Evolutionary conservation across 192 early-diverging fungal species (phyloP).

Genomic region (Paraglomus occultum): DNA sequence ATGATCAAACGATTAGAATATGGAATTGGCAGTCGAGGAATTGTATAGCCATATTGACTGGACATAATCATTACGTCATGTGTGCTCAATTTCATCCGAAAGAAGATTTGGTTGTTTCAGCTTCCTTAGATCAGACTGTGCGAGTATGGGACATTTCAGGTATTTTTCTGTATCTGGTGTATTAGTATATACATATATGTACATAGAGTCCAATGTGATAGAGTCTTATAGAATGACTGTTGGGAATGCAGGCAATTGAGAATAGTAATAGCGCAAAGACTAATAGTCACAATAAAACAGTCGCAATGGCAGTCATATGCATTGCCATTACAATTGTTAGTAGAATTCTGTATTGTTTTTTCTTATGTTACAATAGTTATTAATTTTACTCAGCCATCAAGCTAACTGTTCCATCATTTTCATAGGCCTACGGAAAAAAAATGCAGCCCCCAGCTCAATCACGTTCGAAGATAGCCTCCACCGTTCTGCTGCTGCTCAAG

Average conservation of each 20-base stretch:
- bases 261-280: not conserved
- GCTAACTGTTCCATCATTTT: not conserved
- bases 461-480: constrained; percentile 51
- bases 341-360: not conserved
- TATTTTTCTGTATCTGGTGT: constrained; percentile 29
- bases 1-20: constrained; percentile 99
- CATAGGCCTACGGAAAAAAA: constrained; percentile 78
- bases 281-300: too few relatives aligned
- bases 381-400: too few relatives aligned
- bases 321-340: not conserved
- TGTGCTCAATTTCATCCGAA: constrained; percentile 98
- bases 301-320: too few relatives aligned
- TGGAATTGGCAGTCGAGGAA: constrained; percentile 99
- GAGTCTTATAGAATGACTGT: constrained; percentile 10
- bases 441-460: constrained; percentile 62
- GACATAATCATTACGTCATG: constrained; percentile 99
- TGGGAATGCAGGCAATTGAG: not conserved
- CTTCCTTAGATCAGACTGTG: constrained; percentile 94
- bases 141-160: constrained; percentile 99
- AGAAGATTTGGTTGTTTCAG: constrained; percentile 94
- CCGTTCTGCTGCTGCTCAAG: constrained; percentile 59
- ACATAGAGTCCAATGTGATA: not conserved
- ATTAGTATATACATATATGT: not conserved
- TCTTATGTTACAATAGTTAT: not conserved
- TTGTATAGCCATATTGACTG: constrained; percentile 96